Evolutionary conservation across 78 protist genomes (phyloP).

Genomic region (Planoprotostelium fungivorum): DNA sequence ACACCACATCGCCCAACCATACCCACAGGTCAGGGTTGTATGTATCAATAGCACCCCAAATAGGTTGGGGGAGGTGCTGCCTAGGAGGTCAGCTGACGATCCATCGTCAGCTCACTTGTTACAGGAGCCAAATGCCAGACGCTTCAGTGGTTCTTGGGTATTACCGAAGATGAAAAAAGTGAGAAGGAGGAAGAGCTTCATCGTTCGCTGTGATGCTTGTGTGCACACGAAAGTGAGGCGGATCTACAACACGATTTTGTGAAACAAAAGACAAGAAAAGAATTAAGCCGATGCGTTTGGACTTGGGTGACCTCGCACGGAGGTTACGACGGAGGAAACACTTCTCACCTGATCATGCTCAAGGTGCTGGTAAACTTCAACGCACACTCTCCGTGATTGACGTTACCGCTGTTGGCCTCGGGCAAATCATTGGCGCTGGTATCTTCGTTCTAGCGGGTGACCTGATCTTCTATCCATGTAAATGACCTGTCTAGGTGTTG

Average conservation of each 20-base stretch:
- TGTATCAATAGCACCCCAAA: not conserved
- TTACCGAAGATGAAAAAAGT: no score
- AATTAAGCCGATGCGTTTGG: no score
- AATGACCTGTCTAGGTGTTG: slow-evolving; percentile 24
- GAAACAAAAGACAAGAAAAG: no score
- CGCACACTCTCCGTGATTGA: slow-evolving; percentile 30
- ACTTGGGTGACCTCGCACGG: not conserved
- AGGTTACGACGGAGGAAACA: not conserved
- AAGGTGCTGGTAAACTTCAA: slow-evolving; percentile 5
- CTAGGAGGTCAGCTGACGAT: not conserved
- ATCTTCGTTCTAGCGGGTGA: slow-evolving; percentile 67
- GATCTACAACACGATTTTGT: no score
- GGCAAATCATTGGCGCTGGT: slow-evolving; percentile 70
- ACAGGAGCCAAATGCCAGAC: not conserved
- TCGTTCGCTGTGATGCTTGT: no score
- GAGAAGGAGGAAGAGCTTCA: no score
- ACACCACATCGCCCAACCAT: not conserved
- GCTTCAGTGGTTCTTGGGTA: not conserved
- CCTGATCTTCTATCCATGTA: not conserved
- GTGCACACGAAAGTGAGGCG: no score
- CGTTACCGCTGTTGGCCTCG: slow-evolving; percentile 55
- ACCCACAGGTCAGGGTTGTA: not conserved
- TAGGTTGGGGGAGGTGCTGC: not conserved
- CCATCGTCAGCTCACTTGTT: not conserved
- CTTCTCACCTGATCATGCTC: not conserved